A percentile compares a stretch with the other conserved stretches of the same genome.
Evolutionary conservation across 2,329 filamentous ascomycete genomes (phyloP).

Genomic region (Mycosphaerelloides madeirae): DNA sequence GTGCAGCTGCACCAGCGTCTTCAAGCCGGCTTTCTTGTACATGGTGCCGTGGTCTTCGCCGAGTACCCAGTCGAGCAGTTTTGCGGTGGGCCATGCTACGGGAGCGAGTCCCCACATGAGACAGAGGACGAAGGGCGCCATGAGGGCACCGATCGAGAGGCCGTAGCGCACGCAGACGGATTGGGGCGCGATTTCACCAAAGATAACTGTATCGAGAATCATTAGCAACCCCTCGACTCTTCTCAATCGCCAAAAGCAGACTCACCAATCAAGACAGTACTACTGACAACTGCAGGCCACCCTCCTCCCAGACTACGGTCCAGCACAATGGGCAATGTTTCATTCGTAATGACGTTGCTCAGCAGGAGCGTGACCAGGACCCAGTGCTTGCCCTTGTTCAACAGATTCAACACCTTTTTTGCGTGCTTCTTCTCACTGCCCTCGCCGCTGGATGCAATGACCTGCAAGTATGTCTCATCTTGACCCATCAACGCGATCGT

Average conservation of each 20-base stretch:
- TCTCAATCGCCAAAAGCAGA: slow-evolving; percentile 1
- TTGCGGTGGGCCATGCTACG: slow-evolving; percentile 89
- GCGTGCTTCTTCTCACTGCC: slow-evolving; percentile 85
- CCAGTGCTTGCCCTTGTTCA: slow-evolving; percentile 94
- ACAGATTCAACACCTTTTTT: slow-evolving; percentile 68
- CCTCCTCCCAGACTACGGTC: slow-evolving; percentile 91
- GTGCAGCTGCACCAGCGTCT: slow-evolving; percentile 92
- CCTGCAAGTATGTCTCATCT: slow-evolving; percentile 96
- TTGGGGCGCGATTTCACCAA: slow-evolving; percentile 93
- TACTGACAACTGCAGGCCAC: slow-evolving; percentile 88
- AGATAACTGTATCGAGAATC: slow-evolving; percentile 66
- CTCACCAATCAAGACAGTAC: slow-evolving; percentile 88
- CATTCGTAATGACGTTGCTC: slow-evolving; percentile 97
- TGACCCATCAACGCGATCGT: slow-evolving; percentile 80
- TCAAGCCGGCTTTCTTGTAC: slow-evolving; percentile 97
- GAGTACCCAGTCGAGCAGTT: slow-evolving; percentile 86
- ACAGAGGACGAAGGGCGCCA: slow-evolving; percentile 77
- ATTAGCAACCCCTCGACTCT: slow-evolving; percentile 6
- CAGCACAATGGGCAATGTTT: slow-evolving; percentile 89
- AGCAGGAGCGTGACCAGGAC: slow-evolving; percentile 89
- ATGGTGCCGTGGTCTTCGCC: slow-evolving; percentile 93
- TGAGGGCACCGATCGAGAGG: slow-evolving; percentile 88
- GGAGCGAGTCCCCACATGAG: slow-evolving; percentile 92
- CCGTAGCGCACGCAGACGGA: slow-evolving; percentile 95
- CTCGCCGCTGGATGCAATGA: slow-evolving; percentile 79